Percentiles rank a stretch among this genome's conserved stretches.
Evolutionary conservation across 441 rosid species (phyloP).

Genomic region (Caryocar brasiliense): DNA sequence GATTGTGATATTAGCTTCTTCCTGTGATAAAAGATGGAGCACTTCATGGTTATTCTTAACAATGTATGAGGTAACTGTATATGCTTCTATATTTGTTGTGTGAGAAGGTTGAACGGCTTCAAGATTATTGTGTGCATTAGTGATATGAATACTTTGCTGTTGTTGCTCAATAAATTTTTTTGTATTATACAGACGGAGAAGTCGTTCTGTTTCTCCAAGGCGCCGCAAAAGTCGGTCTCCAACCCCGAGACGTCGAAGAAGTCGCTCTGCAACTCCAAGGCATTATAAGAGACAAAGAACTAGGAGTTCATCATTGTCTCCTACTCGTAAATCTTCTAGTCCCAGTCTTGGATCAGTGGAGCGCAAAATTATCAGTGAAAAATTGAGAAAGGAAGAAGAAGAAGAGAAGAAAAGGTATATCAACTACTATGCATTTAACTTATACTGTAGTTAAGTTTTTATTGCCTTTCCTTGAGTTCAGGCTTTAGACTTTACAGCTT

Average conservation of each 20-base stretch:
- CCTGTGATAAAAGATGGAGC: slow-evolving; percentile 97
- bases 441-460: not conserved
- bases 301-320: slow-evolving; percentile 67
- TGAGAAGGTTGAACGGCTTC: slow-evolving; percentile 32
- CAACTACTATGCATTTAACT: slow-evolving; percentile 2
- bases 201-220: slow-evolving; percentile 69
- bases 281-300: slow-evolving; percentile 70
- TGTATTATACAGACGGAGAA: slow-evolving; percentile 63
- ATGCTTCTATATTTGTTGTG: slow-evolving; percentile 41
- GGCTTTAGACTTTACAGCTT: not conserved
- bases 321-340: slow-evolving; percentile 46
- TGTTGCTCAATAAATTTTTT: slow-evolving; percentile 34
- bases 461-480: not conserved
- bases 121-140: slow-evolving; percentile 16
- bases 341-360: slow-evolving; percentile 60
- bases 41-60: slow-evolving; percentile 57
- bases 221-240: slow-evolving; percentile 65
- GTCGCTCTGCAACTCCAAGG: slow-evolving; percentile 66
- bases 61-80: slow-evolving; percentile 85
- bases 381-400: slow-evolving; percentile 70
- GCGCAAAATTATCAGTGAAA: slow-evolving; percentile 55
- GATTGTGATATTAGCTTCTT: slow-evolving; percentile 81
- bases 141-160: slow-evolving; percentile 13
- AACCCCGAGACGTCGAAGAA: slow-evolving; percentile 44
- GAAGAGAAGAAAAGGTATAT: slow-evolving; percentile 86